These are phyloP conservation scores for Citrus medica DNA, from an alignment of 345 rosid species.

Conservation along the genomic window DNA sequence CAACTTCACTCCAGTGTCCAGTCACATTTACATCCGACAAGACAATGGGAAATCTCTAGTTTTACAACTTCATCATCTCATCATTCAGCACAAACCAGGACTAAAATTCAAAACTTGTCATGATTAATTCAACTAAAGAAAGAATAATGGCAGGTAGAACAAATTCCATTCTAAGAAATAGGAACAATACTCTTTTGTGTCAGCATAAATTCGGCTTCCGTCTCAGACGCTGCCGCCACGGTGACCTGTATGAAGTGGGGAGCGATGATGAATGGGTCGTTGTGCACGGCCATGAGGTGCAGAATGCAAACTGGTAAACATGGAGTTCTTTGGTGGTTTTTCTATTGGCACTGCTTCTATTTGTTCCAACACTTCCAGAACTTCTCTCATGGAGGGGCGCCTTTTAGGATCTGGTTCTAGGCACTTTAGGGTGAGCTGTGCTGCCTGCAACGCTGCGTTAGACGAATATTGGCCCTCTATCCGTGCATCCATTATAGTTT, in stretches of 20 bases:
- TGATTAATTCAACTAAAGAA: neutral
- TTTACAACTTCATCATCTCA: neutral
- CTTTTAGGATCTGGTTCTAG: slow-evolving; percentile 39
- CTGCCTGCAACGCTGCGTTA: slow-evolving; percentile 38
- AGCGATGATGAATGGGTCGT: neutral
- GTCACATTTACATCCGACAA: neutral
- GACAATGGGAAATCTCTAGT: neutral
- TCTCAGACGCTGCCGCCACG: neutral
- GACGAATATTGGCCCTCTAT: slow-evolving; percentile 51
- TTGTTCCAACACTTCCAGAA: slow-evolving; percentile 36
- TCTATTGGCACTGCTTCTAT: slow-evolving; percentile 31
- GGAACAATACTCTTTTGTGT: neutral
- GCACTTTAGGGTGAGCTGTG: slow-evolving; percentile 46
- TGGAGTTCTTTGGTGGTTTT: slow-evolving; percentile 14
- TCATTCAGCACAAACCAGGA: neutral
- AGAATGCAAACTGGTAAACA: slow-evolving; percentile 2
- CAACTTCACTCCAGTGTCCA: neutral
- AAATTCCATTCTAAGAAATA: neutral
- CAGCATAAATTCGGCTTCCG: too few species aligned
- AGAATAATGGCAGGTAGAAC: neutral
- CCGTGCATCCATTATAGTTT: slow-evolving; percentile 40
- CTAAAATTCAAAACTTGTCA: neutral
- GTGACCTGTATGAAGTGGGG: slow-evolving; percentile 1
- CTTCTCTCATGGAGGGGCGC: slow-evolving; percentile 65
- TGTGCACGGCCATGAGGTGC: slow-evolving; percentile 7